Conservation (phyloP, 1,139 yeast species). For the Pichia sp. region DNA sequence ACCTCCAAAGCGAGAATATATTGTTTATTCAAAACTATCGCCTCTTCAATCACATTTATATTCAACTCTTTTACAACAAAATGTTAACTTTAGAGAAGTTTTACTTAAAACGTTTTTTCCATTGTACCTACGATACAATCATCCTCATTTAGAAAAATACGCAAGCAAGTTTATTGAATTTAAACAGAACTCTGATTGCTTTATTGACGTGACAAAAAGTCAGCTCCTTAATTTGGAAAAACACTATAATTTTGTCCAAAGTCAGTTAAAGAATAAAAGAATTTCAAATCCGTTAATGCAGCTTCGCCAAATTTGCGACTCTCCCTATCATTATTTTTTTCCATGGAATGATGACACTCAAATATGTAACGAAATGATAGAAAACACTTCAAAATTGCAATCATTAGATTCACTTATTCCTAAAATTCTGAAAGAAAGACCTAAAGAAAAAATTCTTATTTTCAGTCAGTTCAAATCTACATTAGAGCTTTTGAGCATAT, state of each 20-base stretch:
- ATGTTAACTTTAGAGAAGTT: conserved; percentile 5
- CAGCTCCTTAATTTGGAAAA: conserved; percentile 6
- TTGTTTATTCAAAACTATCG: conserved; percentile 66
- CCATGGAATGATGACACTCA: conserved; percentile 53
- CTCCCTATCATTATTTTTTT: conserved; percentile 75
- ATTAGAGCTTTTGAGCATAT: conserved; percentile 70
- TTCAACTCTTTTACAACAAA: conserved; percentile 5
- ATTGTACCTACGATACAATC: conserved; percentile 37
- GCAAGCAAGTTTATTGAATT: conserved; percentile 2
- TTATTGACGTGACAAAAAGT: neutral
- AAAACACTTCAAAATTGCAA: conserved; percentile 64
- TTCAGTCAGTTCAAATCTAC: conserved; percentile 80
- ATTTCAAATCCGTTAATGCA: conserved; percentile 74
- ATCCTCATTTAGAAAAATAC: conserved; percentile 20
- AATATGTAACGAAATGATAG: conserved; percentile 23
- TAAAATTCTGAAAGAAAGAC: conserved; percentile 31
- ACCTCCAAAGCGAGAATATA: conserved; percentile 86
- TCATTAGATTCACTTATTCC: conserved; percentile 57
- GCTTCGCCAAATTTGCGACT: conserved; percentile 72
- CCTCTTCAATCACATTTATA: conserved; percentile 37
- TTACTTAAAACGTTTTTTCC: conserved; percentile 34
- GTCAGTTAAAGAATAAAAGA: conserved; percentile 31
- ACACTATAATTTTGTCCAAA: conserved; percentile 23
- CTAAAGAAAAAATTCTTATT: conserved; percentile 59
- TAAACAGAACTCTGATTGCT: neutral